These are phyloP conservation scores for Paulownia fortunei DNA, from an alignment of 257 asterid species.

Conservation along the genomic window DNA sequence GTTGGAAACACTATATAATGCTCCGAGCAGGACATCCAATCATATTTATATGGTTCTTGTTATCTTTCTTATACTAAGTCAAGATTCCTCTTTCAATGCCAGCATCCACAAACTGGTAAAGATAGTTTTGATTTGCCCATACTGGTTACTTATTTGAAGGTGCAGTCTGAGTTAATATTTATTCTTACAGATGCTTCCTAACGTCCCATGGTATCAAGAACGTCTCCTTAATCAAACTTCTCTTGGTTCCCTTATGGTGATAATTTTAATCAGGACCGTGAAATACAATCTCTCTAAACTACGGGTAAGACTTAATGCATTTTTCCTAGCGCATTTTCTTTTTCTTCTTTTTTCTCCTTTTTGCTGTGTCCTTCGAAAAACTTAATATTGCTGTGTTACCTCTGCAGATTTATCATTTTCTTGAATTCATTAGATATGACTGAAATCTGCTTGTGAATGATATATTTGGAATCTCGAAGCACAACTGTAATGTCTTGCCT, in stretches of 20 bases:
- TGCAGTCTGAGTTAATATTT: slow-evolving; percentile 33
- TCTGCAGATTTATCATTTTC: slow-evolving; percentile 11
- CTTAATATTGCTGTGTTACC: slow-evolving; percentile 16
- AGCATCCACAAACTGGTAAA: slow-evolving; percentile 88
- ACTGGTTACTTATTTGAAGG: slow-evolving; percentile 9
- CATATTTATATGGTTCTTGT: slow-evolving; percentile 96
- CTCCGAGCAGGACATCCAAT: slow-evolving; percentile 78
- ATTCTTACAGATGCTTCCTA: slow-evolving; percentile 69
- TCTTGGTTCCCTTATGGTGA: slow-evolving; percentile 87
- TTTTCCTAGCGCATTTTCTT: background rate
- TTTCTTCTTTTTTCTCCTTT: background rate
- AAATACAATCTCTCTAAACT: slow-evolving; percentile 75
- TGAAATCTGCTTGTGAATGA: slow-evolving; percentile 11
- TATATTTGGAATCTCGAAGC: slow-evolving; percentile 21
- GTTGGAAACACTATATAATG: slow-evolving; percentile 94
- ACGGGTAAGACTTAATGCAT: slow-evolving; percentile 54
- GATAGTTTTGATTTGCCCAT: slow-evolving; percentile 23
- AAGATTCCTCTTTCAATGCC: slow-evolving; percentile 92
- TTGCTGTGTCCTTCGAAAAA: background rate
- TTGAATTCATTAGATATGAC: background rate
- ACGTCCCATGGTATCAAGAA: slow-evolving; percentile 76
- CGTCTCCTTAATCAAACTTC: slow-evolving; percentile 57
- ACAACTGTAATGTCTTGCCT: slow-evolving; percentile 3
- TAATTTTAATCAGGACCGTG: slow-evolving; percentile 83
- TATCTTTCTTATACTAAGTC: slow-evolving; percentile 93